Evolutionary conservation across 495 filamentous ascomycete species (phyloP), one percentile per base, ranked within the genome.

Genomic region (Aspergillus mulundensis): DNA sequence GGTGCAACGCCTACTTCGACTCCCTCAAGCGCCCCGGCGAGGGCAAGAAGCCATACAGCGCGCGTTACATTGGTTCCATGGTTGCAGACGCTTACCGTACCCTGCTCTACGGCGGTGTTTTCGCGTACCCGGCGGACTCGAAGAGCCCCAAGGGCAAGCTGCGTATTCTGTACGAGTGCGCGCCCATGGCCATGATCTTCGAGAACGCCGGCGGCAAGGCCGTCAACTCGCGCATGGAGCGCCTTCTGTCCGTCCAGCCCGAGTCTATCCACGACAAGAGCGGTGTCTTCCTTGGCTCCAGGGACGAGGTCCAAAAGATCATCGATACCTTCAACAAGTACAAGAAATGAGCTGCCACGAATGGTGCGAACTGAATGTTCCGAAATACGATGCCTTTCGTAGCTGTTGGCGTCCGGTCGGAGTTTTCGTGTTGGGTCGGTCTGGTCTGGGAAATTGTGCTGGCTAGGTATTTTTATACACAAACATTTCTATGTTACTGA

Each of bases 121-220:
- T 98, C 68, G 94, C 94, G 20, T 98, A 98, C 70, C 94, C 94
- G 1, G 89, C 91, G 3, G 94, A 98, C 70, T 94, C 93, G 77
- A 97, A 98, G 84, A 95, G 88, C 65, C 88, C 90, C 51, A 98
- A 97, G 83, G 94, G 94, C 41, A 98, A 98, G 81, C 81, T 98
- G 63, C 81, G 94, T 58, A 98, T 98, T 62, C 70, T 98, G 66
- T 98, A 98, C 75, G 94, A 98, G 78, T 98, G 94, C 71, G 94
- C 95, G 2, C 94, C 94, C 16, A 98, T 98, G 94, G 95, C 95
- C 6, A 90, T 97, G 91, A 80, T 98, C 19, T 96, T 98, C 75
- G 94, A 98, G 79, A 96, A 98, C 74, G 94, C 94, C 60, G 94
- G 94, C 60, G 94, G 94, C 44, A 83, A 94, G 72, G 94, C 94